Evolutionary conservation across 202 grass and related monocot genomes (phyloP).

Genomic region (Schoenoplectus tabernaemontani): DNA sequence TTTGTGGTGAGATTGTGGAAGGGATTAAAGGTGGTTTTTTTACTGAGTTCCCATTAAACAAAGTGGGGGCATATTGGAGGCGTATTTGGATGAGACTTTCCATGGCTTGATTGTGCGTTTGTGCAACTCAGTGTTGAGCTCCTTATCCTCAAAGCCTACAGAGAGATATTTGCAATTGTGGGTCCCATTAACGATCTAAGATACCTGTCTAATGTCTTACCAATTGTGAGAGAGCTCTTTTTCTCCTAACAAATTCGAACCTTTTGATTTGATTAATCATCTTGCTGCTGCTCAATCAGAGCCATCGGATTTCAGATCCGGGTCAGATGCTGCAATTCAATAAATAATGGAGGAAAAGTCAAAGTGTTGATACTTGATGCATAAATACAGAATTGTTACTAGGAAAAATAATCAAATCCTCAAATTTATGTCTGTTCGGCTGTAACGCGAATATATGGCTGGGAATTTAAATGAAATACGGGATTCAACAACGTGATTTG

Average conservation of each 20-base stretch:
- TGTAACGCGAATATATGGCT: no score
- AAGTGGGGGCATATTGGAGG: not conserved
- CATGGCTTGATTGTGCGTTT: not conserved
- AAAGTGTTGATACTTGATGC: not conserved
- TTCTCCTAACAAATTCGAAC: not conserved
- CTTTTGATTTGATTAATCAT: not conserved
- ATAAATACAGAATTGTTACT: not conserved
- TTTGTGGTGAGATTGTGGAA: not conserved
- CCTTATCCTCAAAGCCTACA: not conserved
- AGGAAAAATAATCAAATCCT: constrained; percentile 14
- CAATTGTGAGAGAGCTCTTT: not conserved
- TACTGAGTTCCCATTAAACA: not conserved
- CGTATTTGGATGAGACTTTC: not conserved
- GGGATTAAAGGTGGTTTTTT: not conserved
- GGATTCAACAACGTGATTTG: no score
- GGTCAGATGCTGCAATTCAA: not conserved
- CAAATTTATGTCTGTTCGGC: not conserved
- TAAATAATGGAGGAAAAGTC: not conserved
- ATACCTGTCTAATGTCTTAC: not conserved
- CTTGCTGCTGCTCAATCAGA: not conserved
- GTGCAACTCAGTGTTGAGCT: not conserved
- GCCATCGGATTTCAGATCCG: not conserved
- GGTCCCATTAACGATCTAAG: not conserved
- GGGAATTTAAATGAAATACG: no score
- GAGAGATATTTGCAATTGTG: not conserved